phyloP scores from a whole-genome alignment of 768 basidiomycete genomes.

The Tricholoma sp. region DNA sequence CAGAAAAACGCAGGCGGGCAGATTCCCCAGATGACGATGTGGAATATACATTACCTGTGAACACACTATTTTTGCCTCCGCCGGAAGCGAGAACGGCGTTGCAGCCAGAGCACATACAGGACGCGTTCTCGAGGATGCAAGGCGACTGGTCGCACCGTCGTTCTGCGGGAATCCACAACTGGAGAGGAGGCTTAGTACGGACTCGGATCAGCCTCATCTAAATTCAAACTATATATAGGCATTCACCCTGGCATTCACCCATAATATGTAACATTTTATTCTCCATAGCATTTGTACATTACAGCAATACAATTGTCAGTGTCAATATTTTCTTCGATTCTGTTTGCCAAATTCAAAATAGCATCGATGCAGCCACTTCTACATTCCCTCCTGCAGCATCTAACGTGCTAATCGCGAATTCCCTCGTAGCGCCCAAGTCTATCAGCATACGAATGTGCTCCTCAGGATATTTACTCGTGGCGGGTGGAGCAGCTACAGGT shows the following conservation, averaged over 20 bases:
- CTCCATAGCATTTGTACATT: conserved; percentile 21
- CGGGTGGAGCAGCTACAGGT: conserved; percentile 17
- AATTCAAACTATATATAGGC: conserved; percentile 7
- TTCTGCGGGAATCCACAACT: conserved; percentile 84
- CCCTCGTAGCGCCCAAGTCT: conserved; percentile 71
- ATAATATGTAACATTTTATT: conserved; percentile 16
- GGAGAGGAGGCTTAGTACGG: conserved; percentile 79
- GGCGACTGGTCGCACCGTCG: conserved; percentile 76
- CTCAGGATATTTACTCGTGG: conserved; percentile 46
- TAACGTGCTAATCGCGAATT: conserved; percentile 71
- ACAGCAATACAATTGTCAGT: conserved; percentile 16
- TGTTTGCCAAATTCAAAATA: conserved; percentile 47
- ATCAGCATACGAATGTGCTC: conserved; percentile 58
- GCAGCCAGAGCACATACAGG: conserved; percentile 82
- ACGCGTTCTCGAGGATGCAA: conserved; percentile 89
- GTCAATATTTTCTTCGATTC: conserved; percentile 1
- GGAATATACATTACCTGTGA: conserved; percentile 61
- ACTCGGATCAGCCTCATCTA: conserved; percentile 77
- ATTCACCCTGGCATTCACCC: conserved; percentile 14
- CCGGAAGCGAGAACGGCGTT: conserved; percentile 76
- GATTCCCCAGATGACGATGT: conserved; percentile 57
- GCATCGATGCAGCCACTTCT: conserved; percentile 81
- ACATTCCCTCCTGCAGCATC: conserved; percentile 81
- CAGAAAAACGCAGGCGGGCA: conserved; percentile 51
- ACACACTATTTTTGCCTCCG: conserved; percentile 75